phyloP scores from a whole-genome alignment of 2,329 filamentous ascomycete species.

The Hypoxylon sp. region DNA sequence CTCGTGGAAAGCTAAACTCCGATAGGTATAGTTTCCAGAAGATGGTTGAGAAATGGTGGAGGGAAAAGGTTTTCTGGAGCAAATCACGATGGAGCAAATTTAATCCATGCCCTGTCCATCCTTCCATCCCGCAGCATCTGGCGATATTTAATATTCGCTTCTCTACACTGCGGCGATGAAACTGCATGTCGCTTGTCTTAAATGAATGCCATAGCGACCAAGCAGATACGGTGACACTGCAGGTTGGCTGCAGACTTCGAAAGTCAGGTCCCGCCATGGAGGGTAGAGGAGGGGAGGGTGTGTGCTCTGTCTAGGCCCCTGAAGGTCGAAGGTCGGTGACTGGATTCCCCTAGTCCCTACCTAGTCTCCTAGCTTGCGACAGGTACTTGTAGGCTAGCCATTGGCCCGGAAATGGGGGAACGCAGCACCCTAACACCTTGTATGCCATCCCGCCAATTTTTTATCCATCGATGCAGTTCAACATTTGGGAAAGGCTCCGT shows the following conservation, averaged over 20 bases:
- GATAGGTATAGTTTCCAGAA: conserved; percentile 50
- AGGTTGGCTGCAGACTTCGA: conserved; percentile 3
- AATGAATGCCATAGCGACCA: conserved; percentile 1
- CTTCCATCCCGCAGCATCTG: neutral
- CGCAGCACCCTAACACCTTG: conserved; percentile 10
- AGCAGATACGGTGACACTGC: conserved; percentile 30
- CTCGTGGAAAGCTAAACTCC: conserved; percentile 39
- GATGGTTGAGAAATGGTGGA: conserved; percentile 59
- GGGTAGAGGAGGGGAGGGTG: neutral
- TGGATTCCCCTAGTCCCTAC: neutral
- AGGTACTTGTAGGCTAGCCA: conserved; percentile 27
- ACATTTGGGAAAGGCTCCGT: conserved; percentile 51
- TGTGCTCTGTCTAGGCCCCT: conserved; percentile 27
- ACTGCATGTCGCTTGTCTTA: neutral
- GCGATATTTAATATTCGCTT: neutral
- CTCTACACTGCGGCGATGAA: neutral
- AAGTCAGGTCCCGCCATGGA: conserved; percentile 25
- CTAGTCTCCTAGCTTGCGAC: neutral
- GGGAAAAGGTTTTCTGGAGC: conserved; percentile 10
- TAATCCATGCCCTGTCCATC: conserved; percentile 7
- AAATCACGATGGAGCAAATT: conserved; percentile 39
- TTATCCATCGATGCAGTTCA: conserved; percentile 46
- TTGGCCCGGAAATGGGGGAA: conserved; percentile 38
- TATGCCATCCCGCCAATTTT: conserved; percentile 37
- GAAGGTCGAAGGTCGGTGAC: neutral